phyloP scores from a whole-genome alignment of 495 filamentous ascomycete species.

The Hyaloscypha finlandica region DNA sequence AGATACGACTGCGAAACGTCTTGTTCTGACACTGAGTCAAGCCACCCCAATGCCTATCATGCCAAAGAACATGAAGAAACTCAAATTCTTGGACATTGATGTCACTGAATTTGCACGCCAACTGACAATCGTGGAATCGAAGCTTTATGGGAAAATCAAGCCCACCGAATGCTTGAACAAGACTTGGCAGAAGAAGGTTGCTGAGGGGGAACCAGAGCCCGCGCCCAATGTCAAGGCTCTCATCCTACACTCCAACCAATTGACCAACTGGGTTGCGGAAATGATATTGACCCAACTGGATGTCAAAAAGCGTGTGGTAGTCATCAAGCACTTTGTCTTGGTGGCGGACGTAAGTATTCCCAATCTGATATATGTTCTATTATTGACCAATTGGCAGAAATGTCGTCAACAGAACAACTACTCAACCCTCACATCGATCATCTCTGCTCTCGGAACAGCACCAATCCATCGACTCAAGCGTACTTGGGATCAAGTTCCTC shows the following conservation, averaged over 20 bases:
- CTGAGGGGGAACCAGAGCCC: constrained; percentile 79
- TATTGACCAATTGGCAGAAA: constrained; percentile 62
- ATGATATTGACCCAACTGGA: constrained; percentile 96
- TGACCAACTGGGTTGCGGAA: constrained; percentile 99
- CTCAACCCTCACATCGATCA: constrained; percentile 97
- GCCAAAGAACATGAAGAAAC: constrained; percentile 99
- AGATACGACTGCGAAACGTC: constrained; percentile 80
- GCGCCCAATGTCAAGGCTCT: constrained; percentile 93
- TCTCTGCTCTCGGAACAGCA: constrained; percentile 90
- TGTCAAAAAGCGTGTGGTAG: constrained; percentile 91
- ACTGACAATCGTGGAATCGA: constrained; percentile 94
- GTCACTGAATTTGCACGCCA: constrained; percentile 94
- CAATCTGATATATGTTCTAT: constrained; percentile 8
- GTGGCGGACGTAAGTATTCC: constrained; percentile 80
- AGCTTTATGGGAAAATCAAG: constrained; percentile 91
- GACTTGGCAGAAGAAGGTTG: constrained; percentile 95
- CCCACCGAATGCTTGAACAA: constrained; percentile 96
- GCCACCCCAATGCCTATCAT: constrained; percentile 85
- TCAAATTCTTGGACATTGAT: constrained; percentile 98
- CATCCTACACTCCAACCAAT: constrained; percentile 95
- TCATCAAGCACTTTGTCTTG: constrained; percentile 97
- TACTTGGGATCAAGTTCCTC: constrained; percentile 93
- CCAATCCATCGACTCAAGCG: constrained; percentile 91
- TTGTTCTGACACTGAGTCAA: constrained; percentile 80
- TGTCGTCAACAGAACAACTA: constrained; percentile 94